These are phyloP conservation scores for Tulasnella sp. DNA, from an alignment of 768 basidiomycete species.

Conservation along the genomic window DNA sequence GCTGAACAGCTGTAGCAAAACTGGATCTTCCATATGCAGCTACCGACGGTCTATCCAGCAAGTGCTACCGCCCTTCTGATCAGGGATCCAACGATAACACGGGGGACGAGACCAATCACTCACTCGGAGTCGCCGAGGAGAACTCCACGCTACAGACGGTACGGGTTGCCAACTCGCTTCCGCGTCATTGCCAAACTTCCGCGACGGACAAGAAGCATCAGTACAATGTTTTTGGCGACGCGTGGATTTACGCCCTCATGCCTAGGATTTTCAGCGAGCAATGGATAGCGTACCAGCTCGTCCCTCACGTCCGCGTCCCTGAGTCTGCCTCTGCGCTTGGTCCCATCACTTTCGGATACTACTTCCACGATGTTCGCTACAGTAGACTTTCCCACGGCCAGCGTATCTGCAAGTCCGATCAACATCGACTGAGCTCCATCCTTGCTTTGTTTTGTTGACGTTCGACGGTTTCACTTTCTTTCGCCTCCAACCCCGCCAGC, in stretches of 20 bases:
- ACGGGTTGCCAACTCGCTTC: neutral
- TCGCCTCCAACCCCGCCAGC: neutral
- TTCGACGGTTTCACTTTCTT: neutral
- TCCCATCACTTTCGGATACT: constrained; percentile 10
- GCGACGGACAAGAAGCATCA: neutral
- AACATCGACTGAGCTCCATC: constrained; percentile 8
- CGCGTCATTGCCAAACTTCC: neutral
- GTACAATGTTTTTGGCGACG: neutral
- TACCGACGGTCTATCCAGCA: neutral
- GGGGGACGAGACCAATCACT: neutral
- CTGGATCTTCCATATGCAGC: neutral
- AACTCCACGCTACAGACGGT: neutral
- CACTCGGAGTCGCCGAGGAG: neutral
- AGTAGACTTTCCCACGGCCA: neutral
- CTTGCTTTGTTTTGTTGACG: neutral
- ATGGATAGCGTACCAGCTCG: constrained; percentile 1
- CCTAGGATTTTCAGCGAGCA: neutral
- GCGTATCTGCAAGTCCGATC: neutral
- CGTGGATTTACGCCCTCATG: neutral
- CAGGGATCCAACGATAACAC: neutral
- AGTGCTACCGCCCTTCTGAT: neutral
- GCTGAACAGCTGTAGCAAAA: too few species aligned
- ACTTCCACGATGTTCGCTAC: neutral
- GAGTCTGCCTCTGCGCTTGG: neutral
- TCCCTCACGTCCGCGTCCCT: neutral